Conservation (phyloP, 1,284 basidiomycete genomes). For the Porogramme epimiltina region DNA sequence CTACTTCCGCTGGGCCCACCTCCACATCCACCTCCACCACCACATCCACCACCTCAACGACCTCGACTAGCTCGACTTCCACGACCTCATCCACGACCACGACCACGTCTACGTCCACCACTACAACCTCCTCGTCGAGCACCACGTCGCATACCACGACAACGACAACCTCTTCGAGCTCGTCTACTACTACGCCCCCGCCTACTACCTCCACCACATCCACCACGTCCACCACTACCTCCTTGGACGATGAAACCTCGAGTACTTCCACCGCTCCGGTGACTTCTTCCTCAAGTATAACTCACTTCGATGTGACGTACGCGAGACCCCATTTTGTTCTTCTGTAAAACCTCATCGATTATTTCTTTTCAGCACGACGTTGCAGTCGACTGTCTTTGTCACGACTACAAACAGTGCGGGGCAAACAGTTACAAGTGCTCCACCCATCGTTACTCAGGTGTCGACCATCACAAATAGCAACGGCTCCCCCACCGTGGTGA, state of each 20-base stretch:
- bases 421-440: constrained; percentile 49
- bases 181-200: constrained; percentile 3
- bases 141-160: constrained; percentile 12
- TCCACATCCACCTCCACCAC: constrained; percentile 17
- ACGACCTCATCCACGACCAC: constrained; percentile 9
- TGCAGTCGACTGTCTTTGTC: constrained; percentile 52
- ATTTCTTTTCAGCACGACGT: constrained; percentile 48
- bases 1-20: constrained; percentile 17
- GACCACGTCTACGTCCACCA: constrained; percentile 7
- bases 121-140: constrained; percentile 3
- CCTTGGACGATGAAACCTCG: background rate
- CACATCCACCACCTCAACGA: constrained; percentile 17
- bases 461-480: constrained; percentile 54
- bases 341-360: background rate
- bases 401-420: constrained; percentile 62
- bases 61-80: constrained; percentile 7
- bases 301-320: constrained; percentile 5
- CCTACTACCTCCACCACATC: constrained; percentile 3
- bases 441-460: constrained; percentile 56
- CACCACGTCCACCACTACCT: background rate
- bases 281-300: background rate
- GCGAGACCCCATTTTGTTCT: background rate
- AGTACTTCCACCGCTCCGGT: background rate
- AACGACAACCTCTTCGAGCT: constrained; percentile 14
- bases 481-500: constrained; percentile 57